A percentile compares a stretch with the other conserved stretches of the same genome.
Conservation (phyloP, 2,329 filamentous ascomycete species). For the Calonectria honghensis region DNA sequence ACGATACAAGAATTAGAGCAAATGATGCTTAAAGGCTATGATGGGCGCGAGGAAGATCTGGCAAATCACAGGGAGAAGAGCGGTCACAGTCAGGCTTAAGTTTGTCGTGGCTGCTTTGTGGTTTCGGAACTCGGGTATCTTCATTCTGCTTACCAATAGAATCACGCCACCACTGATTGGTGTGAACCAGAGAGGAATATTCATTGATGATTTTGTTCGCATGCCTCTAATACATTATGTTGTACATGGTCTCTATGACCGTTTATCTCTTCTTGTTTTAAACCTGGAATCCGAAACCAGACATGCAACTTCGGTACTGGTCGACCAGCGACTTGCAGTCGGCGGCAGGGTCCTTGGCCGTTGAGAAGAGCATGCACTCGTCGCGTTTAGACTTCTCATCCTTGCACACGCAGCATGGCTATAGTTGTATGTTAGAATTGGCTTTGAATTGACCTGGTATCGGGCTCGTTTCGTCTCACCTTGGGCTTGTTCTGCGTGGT, state of each 20-base stretch:
- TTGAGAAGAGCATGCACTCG: constrained; percentile 99
- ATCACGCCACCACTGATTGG: constrained; percentile 49
- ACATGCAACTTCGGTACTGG: constrained; percentile 94
- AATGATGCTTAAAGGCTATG: constrained; percentile 57
- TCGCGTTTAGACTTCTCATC: constrained; percentile 94
- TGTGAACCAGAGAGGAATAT: constrained; percentile 49
- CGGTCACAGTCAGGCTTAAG: neutral
- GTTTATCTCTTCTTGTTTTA: constrained; percentile 56
- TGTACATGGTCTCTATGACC: constrained; percentile 49
- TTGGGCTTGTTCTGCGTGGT: constrained; percentile 64
- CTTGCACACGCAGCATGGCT: constrained; percentile 99
- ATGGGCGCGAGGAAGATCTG: constrained; percentile 54
- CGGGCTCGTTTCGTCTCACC: constrained; percentile 58
- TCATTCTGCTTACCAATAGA: constrained; percentile 36
- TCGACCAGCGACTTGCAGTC: constrained; percentile 90
- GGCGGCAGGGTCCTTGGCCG: constrained; percentile 84
- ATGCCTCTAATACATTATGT: constrained; percentile 54
- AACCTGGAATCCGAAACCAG: constrained; percentile 90
- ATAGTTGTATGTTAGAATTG: constrained; percentile 40
- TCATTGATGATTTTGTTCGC: constrained; percentile 48
- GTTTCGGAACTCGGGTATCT: neutral
- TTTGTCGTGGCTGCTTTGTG: neutral
- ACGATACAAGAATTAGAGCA: constrained; percentile 52
- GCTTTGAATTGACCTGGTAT: constrained; percentile 48
- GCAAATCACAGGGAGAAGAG: constrained; percentile 26